Conservation (phyloP, 345 rosid genomes). For the Iberis pinnata region DNA sequence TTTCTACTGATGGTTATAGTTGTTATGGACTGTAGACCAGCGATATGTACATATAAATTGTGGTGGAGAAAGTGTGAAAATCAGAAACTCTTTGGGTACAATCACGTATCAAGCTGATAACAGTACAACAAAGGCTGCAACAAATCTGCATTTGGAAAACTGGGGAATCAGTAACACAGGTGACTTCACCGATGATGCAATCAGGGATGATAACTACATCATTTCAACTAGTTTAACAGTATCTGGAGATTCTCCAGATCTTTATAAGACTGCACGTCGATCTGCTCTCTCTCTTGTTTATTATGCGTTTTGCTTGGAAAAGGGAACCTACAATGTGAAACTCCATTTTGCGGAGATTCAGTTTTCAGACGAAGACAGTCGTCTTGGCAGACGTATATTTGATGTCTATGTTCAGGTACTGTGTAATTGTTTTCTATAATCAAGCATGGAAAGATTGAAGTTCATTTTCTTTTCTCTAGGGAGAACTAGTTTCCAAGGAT, state of each 20-base stretch:
- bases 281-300: constrained; percentile 59
- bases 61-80: constrained; percentile 18
- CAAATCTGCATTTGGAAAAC: neutral
- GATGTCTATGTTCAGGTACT: constrained; percentile 51
- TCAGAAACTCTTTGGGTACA: neutral
- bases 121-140: neutral
- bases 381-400: constrained; percentile 49
- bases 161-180: constrained; percentile 28
- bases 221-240: neutral
- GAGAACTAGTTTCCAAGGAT: constrained; percentile 28
- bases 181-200: neutral
- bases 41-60: constrained; percentile 27
- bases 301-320: constrained; percentile 50
- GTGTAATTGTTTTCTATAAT: neutral
- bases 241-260: constrained; percentile 10
- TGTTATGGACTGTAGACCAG: constrained; percentile 13
- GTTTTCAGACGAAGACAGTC: constrained; percentile 33
- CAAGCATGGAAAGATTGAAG: neutral
- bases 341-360: constrained; percentile 61
- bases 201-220: neutral
- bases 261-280: constrained; percentile 44
- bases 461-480: neutral
- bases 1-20: neutral
- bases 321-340: constrained; percentile 43
- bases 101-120: constrained; percentile 11